Conservation (phyloP, 768 basidiomycete genomes). For the Psilocybe tampanensis region DNA sequence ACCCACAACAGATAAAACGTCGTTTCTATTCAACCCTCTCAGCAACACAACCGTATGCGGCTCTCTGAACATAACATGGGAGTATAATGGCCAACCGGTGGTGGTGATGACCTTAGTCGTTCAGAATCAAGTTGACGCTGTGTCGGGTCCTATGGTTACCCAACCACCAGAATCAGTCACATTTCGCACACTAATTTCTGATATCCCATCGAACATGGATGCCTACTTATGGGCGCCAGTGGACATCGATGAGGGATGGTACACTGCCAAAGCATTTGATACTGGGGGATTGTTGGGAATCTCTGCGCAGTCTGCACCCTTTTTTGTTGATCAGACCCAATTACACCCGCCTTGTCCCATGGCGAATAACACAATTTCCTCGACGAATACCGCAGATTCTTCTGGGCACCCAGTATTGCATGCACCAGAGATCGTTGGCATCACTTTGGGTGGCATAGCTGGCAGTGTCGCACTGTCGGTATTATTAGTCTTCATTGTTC, state of each 20-base stretch:
- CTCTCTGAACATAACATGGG: constrained; percentile 27
- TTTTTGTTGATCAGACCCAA: constrained; percentile 29
- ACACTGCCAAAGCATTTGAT: constrained; percentile 29
- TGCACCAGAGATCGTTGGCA: constrained; percentile 21
- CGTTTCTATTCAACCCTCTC: constrained; percentile 25
- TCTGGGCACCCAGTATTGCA: constrained; percentile 3
- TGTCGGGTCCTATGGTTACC: constrained; percentile 7
- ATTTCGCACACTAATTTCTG: constrained; percentile 26
- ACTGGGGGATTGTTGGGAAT: constrained; percentile 16
- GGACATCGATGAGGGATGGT: constrained; percentile 35
- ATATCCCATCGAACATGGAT: constrained; percentile 23
- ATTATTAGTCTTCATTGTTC: constrained; percentile 23
- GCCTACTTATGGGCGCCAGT: constrained; percentile 30
- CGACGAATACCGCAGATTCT: neutral
- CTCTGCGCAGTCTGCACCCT: constrained; percentile 26
- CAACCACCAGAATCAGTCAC: constrained; percentile 9
- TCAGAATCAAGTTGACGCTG: neutral
- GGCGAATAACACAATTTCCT: neutral
- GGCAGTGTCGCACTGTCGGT: constrained; percentile 19
- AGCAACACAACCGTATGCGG: constrained; percentile 31
- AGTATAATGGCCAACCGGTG: constrained; percentile 6
- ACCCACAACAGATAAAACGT: constrained; percentile 1
- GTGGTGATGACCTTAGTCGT: constrained; percentile 23
- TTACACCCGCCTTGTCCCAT: constrained; percentile 23
- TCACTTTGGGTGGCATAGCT: constrained; percentile 23